These are phyloP conservation scores for Penicillium alfredii DNA, from an alignment of 495 filamentous ascomycete species.

Conservation along the genomic window DNA sequence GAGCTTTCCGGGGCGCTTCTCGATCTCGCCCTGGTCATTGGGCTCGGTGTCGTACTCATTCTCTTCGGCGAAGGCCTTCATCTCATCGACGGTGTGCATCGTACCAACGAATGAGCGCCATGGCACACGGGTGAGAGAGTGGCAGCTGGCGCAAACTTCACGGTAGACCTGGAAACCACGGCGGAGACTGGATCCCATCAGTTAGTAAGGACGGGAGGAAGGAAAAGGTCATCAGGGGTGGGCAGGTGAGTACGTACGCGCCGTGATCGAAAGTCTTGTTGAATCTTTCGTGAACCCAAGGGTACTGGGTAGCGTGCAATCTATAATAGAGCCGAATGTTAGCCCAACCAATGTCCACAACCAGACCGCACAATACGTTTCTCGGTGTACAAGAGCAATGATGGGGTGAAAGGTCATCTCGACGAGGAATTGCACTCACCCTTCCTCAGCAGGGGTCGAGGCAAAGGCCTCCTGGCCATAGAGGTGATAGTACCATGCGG, in stretches of 20 bases:
- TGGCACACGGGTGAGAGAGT: conserved; percentile 89
- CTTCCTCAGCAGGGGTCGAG: conserved; percentile 92
- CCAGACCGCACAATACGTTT: conserved; percentile 23
- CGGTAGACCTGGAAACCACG: conserved; percentile 99
- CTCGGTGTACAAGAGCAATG: too few species aligned
- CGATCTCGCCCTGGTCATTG: conserved; percentile 95
- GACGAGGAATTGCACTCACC: conserved; percentile 55
- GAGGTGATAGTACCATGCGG: conserved; percentile 93
- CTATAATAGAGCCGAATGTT: conserved; percentile 38
- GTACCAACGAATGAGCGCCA: conserved; percentile 90
- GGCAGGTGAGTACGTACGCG: conserved; percentile 56
- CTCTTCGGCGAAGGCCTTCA: conserved; percentile 94
- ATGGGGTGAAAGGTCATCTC: too few species aligned
- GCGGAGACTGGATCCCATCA: too few species aligned
- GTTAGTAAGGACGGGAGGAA: too few species aligned
- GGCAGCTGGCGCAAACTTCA: conserved; percentile 96
- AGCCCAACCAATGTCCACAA: conserved; percentile 9
- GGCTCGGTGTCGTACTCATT: conserved; percentile 98
- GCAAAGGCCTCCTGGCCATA: conserved; percentile 84
- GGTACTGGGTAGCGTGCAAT: conserved; percentile 85
- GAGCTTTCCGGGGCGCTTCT: conserved; percentile 96
- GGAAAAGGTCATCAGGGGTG: too few species aligned
- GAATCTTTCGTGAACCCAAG: conserved; percentile 90
- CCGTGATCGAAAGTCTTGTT: conserved; percentile 94
- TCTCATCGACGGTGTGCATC: conserved; percentile 93